These are phyloP conservation scores for Sanghuangporus baumii DNA, from an alignment of 1,284 basidiomycete species.

Conservation along the genomic window DNA sequence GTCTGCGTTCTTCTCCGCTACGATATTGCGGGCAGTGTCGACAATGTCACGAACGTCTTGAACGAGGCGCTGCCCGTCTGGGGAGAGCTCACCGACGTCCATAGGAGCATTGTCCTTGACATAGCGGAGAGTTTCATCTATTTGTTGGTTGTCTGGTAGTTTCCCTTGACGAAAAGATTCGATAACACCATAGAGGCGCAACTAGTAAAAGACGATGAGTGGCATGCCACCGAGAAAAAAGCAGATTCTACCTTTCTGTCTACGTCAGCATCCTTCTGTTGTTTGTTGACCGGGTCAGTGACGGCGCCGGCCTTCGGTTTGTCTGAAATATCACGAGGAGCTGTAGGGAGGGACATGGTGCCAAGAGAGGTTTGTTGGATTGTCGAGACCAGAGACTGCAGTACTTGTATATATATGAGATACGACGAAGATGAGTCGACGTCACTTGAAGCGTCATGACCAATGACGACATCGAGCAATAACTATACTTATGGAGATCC, in stretches of 20 bases:
- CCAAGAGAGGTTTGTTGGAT: background rate
- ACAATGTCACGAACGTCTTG: constrained; percentile 72
- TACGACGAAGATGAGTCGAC: background rate
- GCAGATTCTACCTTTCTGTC: constrained; percentile 21
- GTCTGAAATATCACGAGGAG: constrained; percentile 19
- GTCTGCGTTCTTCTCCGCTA: constrained; percentile 81
- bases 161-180: constrained; percentile 74
- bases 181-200: constrained; percentile 72
- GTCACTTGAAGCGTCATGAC: background rate
- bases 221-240: background rate
- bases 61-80: constrained; percentile 73
- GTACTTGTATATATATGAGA: background rate
- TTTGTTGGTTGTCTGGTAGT: constrained; percentile 77
- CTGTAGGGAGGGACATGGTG: constrained; percentile 21
- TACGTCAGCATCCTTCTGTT: constrained; percentile 20
- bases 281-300: constrained; percentile 21
- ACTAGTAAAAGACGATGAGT: background rate
- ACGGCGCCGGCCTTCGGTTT: constrained; percentile 21
- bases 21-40: constrained; percentile 62
- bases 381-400: background rate
- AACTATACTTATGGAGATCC: too few relatives aligned
- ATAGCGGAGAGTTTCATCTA: constrained; percentile 69
- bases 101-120: constrained; percentile 65
- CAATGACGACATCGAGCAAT: too few relatives aligned
- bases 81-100: constrained; percentile 59